Evolutionary conservation across 2,329 filamentous ascomycete species (phyloP), one percentile per base, ranked within the genome.

Genomic region (Aphanocladium album): DNA sequence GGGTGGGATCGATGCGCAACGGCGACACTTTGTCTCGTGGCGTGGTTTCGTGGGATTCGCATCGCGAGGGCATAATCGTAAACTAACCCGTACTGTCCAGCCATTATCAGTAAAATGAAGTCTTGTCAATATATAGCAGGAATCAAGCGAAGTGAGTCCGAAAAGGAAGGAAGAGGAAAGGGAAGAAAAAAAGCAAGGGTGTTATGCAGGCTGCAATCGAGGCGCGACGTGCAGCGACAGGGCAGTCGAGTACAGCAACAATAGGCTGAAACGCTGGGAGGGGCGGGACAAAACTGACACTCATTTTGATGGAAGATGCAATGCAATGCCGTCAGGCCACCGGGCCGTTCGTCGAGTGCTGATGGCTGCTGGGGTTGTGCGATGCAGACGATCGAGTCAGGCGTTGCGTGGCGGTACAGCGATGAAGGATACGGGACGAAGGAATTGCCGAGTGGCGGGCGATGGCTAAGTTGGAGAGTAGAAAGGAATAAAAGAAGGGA

Each of bases 1-100:
- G 12, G 23, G 37, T n/a, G 21, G 2, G 14, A 16, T 19, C 12
- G 45, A 25, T 19, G n/a, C 47, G 25, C 12, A 6, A 46, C 41
- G 37, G 27, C 46, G n/a, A n/a, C n/a, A n/a, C n/a, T n/a, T n/a
- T n/a, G 25, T 23, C 61, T 66, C 53, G 45, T 14, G 21, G 17
- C 25, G 55, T 35, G 19, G 16, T 41, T n/a, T 35, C 21, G 33
- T 8, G 33, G 17, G 8, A n/a, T 43, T 17, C 25, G 56, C 21
- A 25, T 39, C 5, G 25, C 35, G 57, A 23, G 47, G 47, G 16
- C 5, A 52, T 19, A 37, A 35, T 39, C 64, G 62, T 64, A 52
- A 65, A 80, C 79, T 75, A 73, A 84, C 81, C 81, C 80, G 80
- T 83, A 83, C 81, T 83, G 75, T 66, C 65, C 64, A 59, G 64